These are phyloP conservation scores for Populus nigra DNA, from an alignment of 345 rosid species.

Conservation along the genomic window DNA sequence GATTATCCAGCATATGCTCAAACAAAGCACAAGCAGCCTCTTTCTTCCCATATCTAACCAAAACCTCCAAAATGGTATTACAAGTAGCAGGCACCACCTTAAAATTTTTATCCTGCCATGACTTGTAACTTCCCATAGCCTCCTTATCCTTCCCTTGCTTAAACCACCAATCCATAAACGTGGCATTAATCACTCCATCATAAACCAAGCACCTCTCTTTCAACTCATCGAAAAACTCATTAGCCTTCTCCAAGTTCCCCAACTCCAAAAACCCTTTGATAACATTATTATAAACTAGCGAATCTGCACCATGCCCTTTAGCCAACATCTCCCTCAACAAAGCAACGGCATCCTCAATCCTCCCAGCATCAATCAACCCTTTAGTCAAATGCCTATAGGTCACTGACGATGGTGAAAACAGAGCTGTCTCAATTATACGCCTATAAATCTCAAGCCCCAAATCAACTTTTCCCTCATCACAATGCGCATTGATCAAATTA, in stretches of 20 bases:
- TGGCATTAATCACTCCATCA: conserved; percentile 82
- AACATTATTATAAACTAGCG: conserved; percentile 74
- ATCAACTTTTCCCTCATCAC: conserved; percentile 84
- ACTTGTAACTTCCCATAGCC: conserved; percentile 77
- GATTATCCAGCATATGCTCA: conserved; percentile 81
- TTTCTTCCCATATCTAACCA: conserved; percentile 67
- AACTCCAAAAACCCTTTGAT: conserved; percentile 68
- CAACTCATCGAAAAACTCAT: conserved; percentile 84
- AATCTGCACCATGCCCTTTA: conserved; percentile 94
- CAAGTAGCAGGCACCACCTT: conserved; percentile 82
- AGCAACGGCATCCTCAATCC: conserved; percentile 77
- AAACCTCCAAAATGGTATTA: conserved; percentile 74
- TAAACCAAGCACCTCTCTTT: conserved; percentile 75
- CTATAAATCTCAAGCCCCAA: conserved; percentile 62
- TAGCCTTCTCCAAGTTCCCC: conserved; percentile 79
- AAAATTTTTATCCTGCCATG: conserved; percentile 69
- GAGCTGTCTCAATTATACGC: conserved; percentile 64
- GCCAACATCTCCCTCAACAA: conserved; percentile 81
- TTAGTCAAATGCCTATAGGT: conserved; percentile 92
- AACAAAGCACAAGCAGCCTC: conserved; percentile 68
- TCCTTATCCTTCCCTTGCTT: conserved; percentile 79
- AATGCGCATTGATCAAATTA: conserved; percentile 79
- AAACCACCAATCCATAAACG: conserved; percentile 96
- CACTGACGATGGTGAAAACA: conserved; percentile 74
- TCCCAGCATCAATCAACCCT: conserved; percentile 73